Base-by-base conservation (phyloP, 768 basidiomycete species). In the Gautieria morchelliformis region DNA sequence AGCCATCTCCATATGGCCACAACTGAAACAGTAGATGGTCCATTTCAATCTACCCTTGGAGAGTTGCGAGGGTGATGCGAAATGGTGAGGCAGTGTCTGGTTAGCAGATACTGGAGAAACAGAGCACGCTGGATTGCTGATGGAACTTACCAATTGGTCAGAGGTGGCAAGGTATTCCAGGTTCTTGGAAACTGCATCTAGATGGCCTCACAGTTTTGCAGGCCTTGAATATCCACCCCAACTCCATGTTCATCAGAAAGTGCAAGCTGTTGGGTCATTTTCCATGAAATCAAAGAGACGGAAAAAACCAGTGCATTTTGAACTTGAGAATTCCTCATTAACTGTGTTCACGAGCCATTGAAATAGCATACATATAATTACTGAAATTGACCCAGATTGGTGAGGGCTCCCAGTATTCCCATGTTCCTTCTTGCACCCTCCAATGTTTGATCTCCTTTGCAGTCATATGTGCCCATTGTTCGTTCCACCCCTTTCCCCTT, bases 371-470 rank as follows among this genome's bases (percentile, higher is more conserved):
- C 82, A 88, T 22, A 85, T 97, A 62, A 68, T 97, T 35, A 96
- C 95, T 1, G 92, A 94, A 64, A 90, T 97, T 45, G 93, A 97
- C 64, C 84, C 93, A 41, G 94, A 98, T 64, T 98, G 95, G 95
- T 85, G 64, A 64, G 72, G 61, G 22, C 2, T 56, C 9, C 44
- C 11, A 10, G 14, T 30, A n/a, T 48, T 17, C n/a, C 12, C 7
- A 39, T 47, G 47, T 46, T 22, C 24, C 52, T 56, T 45, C 48
- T n/a, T n/a, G n/a, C n/a, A n/a, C n/a, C n/a, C n/a, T n/a, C n/a
- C n/a, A n/a, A 49, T 22, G 49, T 49, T 37, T 53, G 30, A 42
- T 52, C 35, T 45, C 12, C 52, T 50, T n/a, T n/a, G n/a, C n/a
- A n/a, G n/a, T n/a, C n/a, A n/a, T n/a, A n/a, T n/a, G n/a, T n/a